Evolutionary conservation across 2,329 filamentous ascomycete genomes (phyloP), one percentile per base, ranked within the genome.

Genomic region (Fusarium annulatum): DNA sequence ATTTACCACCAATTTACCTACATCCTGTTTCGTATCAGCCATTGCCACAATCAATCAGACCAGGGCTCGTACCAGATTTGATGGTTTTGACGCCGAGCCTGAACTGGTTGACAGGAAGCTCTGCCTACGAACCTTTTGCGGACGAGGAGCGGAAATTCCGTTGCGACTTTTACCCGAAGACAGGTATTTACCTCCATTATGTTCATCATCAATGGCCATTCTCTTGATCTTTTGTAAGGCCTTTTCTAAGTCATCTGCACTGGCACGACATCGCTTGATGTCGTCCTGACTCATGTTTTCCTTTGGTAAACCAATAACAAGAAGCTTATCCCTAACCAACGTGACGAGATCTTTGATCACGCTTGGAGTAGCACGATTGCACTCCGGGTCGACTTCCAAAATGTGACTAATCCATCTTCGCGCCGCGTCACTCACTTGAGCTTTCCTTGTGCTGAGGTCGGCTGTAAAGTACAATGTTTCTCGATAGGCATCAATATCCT

Each of bases 361-460:
- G 36, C 49, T 68, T 16, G 39, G 36, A 12, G 30, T 43, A 1
- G 64, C 5, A 3, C 45, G 23, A 16, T 42, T 67, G 34, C 69
- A 72, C 41, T 72, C 69, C 1, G 67, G 67, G n/a, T 71, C 67
- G 18, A 51, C 33, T 5, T 56, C 59, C 11, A 71, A 43, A 3
- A 72, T 71, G 11, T 64, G 28, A 1, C 33, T 21, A 1, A 64
- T 64, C 63, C 67, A 66, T 15, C n/a, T 51, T 16, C 18, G 51
- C 2, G 23, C 55, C 41, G 30, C 21, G 1, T 41, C 38, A 26
- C 65, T 68, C 26, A 68, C 26, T 45, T 38, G 30, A 9, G 65
- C 65, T 23, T 9, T 2, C 16, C n/a, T 48, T 7, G 45, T 45
- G 10, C 2, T 45, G 2, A 34, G 8, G 5, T 56, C 43, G 1